Evolutionary conservation across 2,329 filamentous ascomycete genomes (phyloP).

Genomic region (Calcarisporium arbuscula): DNA sequence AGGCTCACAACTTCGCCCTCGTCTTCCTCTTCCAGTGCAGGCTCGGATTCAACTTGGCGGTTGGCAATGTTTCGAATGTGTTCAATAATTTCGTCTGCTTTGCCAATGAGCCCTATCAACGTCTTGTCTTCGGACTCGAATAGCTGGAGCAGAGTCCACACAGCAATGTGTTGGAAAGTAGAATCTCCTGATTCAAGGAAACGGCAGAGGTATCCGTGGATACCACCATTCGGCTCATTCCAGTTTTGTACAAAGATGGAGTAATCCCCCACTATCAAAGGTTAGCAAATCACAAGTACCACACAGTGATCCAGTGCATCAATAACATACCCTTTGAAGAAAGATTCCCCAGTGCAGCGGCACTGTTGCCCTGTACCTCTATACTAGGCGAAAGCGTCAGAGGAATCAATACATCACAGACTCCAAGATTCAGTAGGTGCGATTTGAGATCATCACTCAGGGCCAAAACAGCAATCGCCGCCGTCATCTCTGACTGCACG

Average conservation of each 20-base stretch:
- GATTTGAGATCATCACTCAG: slow-evolving; percentile 93
- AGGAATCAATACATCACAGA: slow-evolving; percentile 94
- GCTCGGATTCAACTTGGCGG: slow-evolving; percentile 79
- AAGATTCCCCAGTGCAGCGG: slow-evolving; percentile 88
- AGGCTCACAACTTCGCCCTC: slow-evolving; percentile 90
- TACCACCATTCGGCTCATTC: slow-evolving; percentile 86
- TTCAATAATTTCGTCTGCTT: slow-evolving; percentile 83
- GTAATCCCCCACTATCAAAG: slow-evolving; percentile 76
- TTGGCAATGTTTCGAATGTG: slow-evolving; percentile 91
- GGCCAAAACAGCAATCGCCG: slow-evolving; percentile 94
- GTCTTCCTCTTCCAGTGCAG: slow-evolving; percentile 81
- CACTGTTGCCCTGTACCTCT: slow-evolving; percentile 97
- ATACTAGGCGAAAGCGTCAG: slow-evolving; percentile 93
- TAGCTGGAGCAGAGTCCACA: slow-evolving; percentile 93
- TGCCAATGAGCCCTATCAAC: slow-evolving; percentile 80
- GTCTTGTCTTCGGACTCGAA: slow-evolving; percentile 91
- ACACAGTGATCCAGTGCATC: not conserved
- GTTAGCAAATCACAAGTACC: slow-evolving; percentile 10
- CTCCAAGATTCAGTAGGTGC: slow-evolving; percentile 81
- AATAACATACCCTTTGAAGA: slow-evolving; percentile 77
- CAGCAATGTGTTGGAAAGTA: slow-evolving; percentile 98
- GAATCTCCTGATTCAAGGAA: slow-evolving; percentile 93
- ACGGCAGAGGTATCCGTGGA: slow-evolving; percentile 88
- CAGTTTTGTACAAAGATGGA: slow-evolving; percentile 93
- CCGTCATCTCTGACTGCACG: slow-evolving; percentile 98